Conservation (phyloP, 352 stramenopile species). For the Phytophthora sp. region DNA sequence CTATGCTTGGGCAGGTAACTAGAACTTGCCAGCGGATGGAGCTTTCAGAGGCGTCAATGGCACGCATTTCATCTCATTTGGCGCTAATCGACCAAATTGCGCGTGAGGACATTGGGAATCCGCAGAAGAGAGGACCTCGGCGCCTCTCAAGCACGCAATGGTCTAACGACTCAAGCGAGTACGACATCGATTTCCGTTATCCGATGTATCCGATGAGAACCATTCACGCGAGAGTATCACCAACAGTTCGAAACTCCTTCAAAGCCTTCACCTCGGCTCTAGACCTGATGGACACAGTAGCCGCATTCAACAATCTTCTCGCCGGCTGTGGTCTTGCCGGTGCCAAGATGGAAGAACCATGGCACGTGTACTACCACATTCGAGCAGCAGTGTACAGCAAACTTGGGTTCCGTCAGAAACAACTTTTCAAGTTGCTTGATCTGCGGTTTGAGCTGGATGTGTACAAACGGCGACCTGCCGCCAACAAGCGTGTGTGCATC, state of each 20-base stretch:
- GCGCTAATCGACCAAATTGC: conserved; percentile 63
- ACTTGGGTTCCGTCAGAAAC: conserved; percentile 65
- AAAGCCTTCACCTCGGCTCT: conserved; percentile 51
- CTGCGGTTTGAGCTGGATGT: conserved; percentile 46
- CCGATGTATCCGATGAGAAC: neutral
- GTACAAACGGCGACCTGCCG: conserved; percentile 46
- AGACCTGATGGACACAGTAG: conserved; percentile 52
- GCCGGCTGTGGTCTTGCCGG: conserved; percentile 47
- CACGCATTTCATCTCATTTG: conserved; percentile 56
- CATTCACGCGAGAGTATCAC: neutral
- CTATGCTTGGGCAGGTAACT: conserved; percentile 41
- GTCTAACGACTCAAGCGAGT: conserved; percentile 9
- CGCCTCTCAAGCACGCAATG: conserved; percentile 38
- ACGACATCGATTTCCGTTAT: conserved; percentile 2
- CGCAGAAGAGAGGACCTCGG: conserved; percentile 33
- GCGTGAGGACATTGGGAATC: conserved; percentile 46
- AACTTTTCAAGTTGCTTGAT: conserved; percentile 69
- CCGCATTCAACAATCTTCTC: conserved; percentile 47
- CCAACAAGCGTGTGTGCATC: conserved; percentile 62
- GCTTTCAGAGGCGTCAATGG: conserved; percentile 55
- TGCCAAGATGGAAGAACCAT: conserved; percentile 44
- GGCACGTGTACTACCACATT: conserved; percentile 59
- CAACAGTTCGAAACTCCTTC: conserved; percentile 37
- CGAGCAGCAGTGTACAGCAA: conserved; percentile 49
- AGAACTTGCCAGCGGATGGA: conserved; percentile 54